phyloP scores from a whole-genome alignment of 1,139 yeast genomes.

The Scheffersomyces stambukii region DNA sequence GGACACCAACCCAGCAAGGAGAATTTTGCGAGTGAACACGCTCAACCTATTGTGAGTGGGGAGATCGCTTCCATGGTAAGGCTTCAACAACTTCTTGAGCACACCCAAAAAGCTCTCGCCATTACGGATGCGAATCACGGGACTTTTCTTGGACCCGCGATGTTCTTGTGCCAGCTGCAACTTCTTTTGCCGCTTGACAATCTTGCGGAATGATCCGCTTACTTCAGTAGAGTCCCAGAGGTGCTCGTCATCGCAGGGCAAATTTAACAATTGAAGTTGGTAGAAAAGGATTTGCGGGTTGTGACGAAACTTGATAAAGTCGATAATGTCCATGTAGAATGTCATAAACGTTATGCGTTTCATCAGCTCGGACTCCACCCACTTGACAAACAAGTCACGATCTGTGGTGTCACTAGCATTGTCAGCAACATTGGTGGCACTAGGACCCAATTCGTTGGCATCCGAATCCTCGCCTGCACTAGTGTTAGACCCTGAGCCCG shows the following conservation, averaged over 20 bases:
- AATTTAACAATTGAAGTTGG: slow-evolving; percentile 61
- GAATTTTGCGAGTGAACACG: slow-evolving; percentile 57
- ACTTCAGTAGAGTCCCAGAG: slow-evolving; percentile 60
- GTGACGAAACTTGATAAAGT: slow-evolving; percentile 80
- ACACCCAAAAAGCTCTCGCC: slow-evolving; percentile 32
- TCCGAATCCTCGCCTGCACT: slow-evolving; percentile 28
- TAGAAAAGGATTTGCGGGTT: slow-evolving; percentile 63
- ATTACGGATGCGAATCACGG: slow-evolving; percentile 4
- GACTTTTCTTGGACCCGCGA: slow-evolving; percentile 4
- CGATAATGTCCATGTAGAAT: slow-evolving; percentile 73
- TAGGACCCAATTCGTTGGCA: slow-evolving; percentile 9
- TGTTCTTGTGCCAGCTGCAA: too few relatives aligned
- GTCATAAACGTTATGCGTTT: slow-evolving; percentile 78
- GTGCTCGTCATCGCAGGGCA: slow-evolving; percentile 73
- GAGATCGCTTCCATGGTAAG: slow-evolving; percentile 13
- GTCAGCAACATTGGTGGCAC: too few relatives aligned
- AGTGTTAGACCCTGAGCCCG: slow-evolving; percentile 18
- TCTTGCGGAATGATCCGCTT: slow-evolving; percentile 36
- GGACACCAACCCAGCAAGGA: slow-evolving; percentile 68
- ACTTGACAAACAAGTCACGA: slow-evolving; percentile 36
- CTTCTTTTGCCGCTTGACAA: slow-evolving; percentile 36
- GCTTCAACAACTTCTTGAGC: slow-evolving; percentile 30
- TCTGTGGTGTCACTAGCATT: slow-evolving; percentile 21
- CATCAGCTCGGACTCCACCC: slow-evolving; percentile 78
- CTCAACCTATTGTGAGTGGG: slow-evolving; percentile 14